phyloP scores from a whole-genome alignment of 1,284 basidiomycete genomes.

The Trametes sp. region DNA sequence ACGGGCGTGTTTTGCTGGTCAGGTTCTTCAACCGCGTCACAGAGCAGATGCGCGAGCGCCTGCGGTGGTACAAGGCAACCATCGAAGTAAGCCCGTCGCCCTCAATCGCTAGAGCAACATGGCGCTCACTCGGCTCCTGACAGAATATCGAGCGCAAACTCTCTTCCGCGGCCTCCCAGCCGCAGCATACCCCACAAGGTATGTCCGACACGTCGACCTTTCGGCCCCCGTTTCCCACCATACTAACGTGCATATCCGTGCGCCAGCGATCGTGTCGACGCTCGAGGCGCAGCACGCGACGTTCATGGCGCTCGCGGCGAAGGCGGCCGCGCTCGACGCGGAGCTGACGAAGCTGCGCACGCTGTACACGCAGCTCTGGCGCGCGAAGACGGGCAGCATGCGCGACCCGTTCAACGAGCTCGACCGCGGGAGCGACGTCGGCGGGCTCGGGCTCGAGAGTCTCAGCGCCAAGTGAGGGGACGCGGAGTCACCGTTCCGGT shows the following conservation, averaged over 20 bases:
- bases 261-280: slow-evolving; percentile 70
- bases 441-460: slow-evolving; percentile 51
- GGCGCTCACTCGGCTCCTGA: not conserved
- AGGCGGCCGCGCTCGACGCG: slow-evolving; percentile 71
- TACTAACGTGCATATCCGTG: not conserved
- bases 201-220: slow-evolving; percentile 18
- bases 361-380: slow-evolving; percentile 72
- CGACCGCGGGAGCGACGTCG: slow-evolving; percentile 55
- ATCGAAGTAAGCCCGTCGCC: slow-evolving; percentile 64
- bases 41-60: slow-evolving; percentile 72
- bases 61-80: slow-evolving; percentile 80
- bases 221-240: not conserved
- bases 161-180: slow-evolving; percentile 65
- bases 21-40: slow-evolving; percentile 81
- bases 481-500: no score
- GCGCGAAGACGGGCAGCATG: slow-evolving; percentile 73
- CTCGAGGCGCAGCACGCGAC: slow-evolving; percentile 78
- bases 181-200: slow-evolving; percentile 81
- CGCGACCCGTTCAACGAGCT: slow-evolving; percentile 76
- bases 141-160: slow-evolving; percentile 87
- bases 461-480: slow-evolving; percentile 38
- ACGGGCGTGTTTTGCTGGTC: not conserved
- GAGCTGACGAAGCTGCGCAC: slow-evolving; percentile 77
- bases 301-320: slow-evolving; percentile 75
- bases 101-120: not conserved